Evolutionary conservation across 768 basidiomycete species (phyloP), one percentile per base, ranked within the genome.

Genomic region (Lepiota brunneoincarnata): DNA sequence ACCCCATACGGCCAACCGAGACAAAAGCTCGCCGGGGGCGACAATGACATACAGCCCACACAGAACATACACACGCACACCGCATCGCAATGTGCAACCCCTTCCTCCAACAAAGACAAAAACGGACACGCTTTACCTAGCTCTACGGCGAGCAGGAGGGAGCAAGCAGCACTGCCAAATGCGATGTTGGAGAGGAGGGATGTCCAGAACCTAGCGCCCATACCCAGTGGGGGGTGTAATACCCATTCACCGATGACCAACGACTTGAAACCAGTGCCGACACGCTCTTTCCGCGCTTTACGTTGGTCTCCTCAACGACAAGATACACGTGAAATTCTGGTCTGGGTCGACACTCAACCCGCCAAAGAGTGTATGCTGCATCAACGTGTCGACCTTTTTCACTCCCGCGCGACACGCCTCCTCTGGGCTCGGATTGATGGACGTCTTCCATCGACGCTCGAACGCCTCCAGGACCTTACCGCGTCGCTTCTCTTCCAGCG

Each of bases 371-470:
- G 74, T 77, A 46, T 79, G 78, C 46, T 68, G 66, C 35, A 79
- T 69, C 23, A 85, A 56, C 59, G 71, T 79, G 52, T 85, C 83
- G 23, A 75, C 66, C 26, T 81, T 71, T 58, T 75, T 63, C 1
- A 82, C 67, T 4, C 82, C 82, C 11, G 64, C 61, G 20, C 72
- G 73, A 18, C 70, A 67, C 47, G 51, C 63, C 15, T 61, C 59
- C n/a, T 21, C n/a, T 3, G 26, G 34, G 5, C 31, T 31, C 7
- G 74, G 74, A 51, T 77, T 57, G 4, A 57, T 58, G 2, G 78
- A 70, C 7, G 64, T 61, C 18, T 63, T 65, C 69, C 80, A 82
- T 12, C 83, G 78, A 18, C 64, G 58, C 38, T 80, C 72, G 53
- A 78, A 83, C 1, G 71, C 66, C 2, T 51, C 39, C 45, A 72